Evolutionary conservation across 805 yeast species (phyloP).

Genomic region (Cyberlindnera meyerae): DNA sequence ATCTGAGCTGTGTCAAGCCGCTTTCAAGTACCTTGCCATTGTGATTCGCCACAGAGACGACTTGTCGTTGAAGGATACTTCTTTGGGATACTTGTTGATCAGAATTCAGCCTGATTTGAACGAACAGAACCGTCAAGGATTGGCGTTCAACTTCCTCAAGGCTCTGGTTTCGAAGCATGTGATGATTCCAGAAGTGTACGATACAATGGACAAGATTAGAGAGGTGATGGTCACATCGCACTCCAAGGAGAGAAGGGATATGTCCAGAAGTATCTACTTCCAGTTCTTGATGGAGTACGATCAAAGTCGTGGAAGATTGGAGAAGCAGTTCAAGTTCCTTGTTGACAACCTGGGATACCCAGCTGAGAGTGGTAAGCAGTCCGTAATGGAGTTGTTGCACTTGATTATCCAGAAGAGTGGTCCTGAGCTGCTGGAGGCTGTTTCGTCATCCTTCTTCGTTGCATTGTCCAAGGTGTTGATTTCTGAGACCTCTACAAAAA

Average conservation of each 20-base stretch:
- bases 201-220: slow-evolving; percentile 74
- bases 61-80: slow-evolving; percentile 60
- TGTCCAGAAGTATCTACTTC: slow-evolving; percentile 76
- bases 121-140: slow-evolving; percentile 83
- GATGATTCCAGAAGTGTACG: slow-evolving; percentile 84
- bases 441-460: slow-evolving; percentile 76
- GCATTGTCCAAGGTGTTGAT: slow-evolving; percentile 73
- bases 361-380: slow-evolving; percentile 78
- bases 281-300: slow-evolving; percentile 92
- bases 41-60: slow-evolving; percentile 66
- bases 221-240: slow-evolving; percentile 89
- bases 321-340: slow-evolving; percentile 75
- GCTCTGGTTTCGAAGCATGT: slow-evolving; percentile 71
- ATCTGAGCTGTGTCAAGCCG: slow-evolving; percentile 73
- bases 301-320: slow-evolving; percentile 81
- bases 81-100: slow-evolving; percentile 67
- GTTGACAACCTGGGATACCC: slow-evolving; percentile 81
- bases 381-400: slow-evolving; percentile 84
- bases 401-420: slow-evolving; percentile 64
- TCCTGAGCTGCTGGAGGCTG: slow-evolving; percentile 48
- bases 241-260: slow-evolving; percentile 72
- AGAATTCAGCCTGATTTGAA: slow-evolving; percentile 81
- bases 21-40: slow-evolving; percentile 68
- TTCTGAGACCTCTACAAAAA: slow-evolving; percentile 70
- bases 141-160: slow-evolving; percentile 79